These are phyloP conservation scores for Globisporangium heterothallicum DNA, from an alignment of 352 stramenopile genomes.

Conservation along the genomic window DNA sequence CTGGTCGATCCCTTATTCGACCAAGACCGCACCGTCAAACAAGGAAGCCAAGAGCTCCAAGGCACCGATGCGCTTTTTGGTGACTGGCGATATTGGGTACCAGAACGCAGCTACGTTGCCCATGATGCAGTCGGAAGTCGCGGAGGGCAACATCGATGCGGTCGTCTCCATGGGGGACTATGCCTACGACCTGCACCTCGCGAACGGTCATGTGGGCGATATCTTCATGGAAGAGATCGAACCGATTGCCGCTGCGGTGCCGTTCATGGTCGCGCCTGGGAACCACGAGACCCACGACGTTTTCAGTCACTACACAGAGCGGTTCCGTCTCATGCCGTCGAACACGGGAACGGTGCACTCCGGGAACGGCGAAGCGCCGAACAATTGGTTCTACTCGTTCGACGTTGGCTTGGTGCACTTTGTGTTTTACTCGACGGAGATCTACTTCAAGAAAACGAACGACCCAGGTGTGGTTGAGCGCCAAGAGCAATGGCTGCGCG, in stretches of 20 bases:
- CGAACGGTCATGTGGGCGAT: slow-evolving; percentile 74
- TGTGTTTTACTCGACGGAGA: slow-evolving; percentile 80
- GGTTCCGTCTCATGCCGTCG: slow-evolving; percentile 81
- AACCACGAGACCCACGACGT: slow-evolving; percentile 88
- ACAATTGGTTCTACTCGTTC: slow-evolving; percentile 90
- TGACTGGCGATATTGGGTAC: slow-evolving; percentile 87
- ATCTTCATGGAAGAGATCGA: slow-evolving; percentile 91
- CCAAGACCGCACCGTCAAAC: slow-evolving; percentile 56
- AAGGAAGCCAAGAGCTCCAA: slow-evolving; percentile 16
- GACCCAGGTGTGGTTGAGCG: slow-evolving; percentile 41
- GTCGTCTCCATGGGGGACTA: slow-evolving; percentile 88
- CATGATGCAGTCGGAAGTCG: slow-evolving; percentile 86
- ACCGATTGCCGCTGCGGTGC: slow-evolving; percentile 69
- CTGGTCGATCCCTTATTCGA: slow-evolving; percentile 76
- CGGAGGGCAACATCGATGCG: slow-evolving; percentile 63
- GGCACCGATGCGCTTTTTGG: slow-evolving; percentile 59
- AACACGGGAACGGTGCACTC: slow-evolving; percentile 58
- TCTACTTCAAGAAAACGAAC: slow-evolving; percentile 79
- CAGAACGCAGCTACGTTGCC: slow-evolving; percentile 84
- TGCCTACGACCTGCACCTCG: slow-evolving; percentile 83
- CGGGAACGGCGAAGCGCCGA: slow-evolving; percentile 50
- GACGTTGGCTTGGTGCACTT: slow-evolving; percentile 87
- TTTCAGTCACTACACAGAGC: slow-evolving; percentile 84
- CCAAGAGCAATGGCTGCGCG: slow-evolving; percentile 62
- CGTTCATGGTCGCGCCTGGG: slow-evolving; percentile 88